Base-by-base conservation (phyloP, 2,329 filamentous ascomycete species). In the Claviceps citrina region DNA sequence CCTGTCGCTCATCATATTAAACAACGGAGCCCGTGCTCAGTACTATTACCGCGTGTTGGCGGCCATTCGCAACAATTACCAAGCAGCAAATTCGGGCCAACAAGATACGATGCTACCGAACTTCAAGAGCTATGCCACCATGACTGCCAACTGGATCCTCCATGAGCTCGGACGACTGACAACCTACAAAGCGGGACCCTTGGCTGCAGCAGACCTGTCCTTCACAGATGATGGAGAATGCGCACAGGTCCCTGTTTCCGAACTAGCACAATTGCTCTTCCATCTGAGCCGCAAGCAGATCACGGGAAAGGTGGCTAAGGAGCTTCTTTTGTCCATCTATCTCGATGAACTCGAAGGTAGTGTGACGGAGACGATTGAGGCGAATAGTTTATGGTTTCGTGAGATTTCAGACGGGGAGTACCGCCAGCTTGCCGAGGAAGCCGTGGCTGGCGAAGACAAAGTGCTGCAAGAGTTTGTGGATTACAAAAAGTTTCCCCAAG, bases 1-100 rank as follows among this genome's bases (percentile, higher is more conserved):
- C 1, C 72, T 83, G 47, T 82, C 86, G 0, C 65, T 98, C 26
- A 69, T 87, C 35, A 70, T 74, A 7, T 65, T 93, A 1, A 83
- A 96, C 46, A 73, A 81, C 40, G 87, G 87, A 7, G 77, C 77
- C 7, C 73, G 87, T 31, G 63, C 91, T 4, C 79, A 94, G 48
- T 95, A 87, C 57, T 93, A 86, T 53, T 78, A 81, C 52, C 69
- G 73, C 20, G 73, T 84, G 0, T 65, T 83, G 1, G 63, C 68
- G 3, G 54, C 56, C 1, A 51, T 79, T 1, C 56, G 63, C 35
- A 43, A 50, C 4, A 51, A 50, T 38, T 36, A 57, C 38, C 50
- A 39, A 31, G 47, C 41, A 5, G 51, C 56, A 19, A 37, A 46
- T 1, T 43, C 39, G 8, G 22, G 19, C 2, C 18, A 32, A 16